Evolutionary conservation across 805 yeast species (phyloP), one percentile per base, ranked within the genome.

Genomic region (Limtongia smithiae): DNA sequence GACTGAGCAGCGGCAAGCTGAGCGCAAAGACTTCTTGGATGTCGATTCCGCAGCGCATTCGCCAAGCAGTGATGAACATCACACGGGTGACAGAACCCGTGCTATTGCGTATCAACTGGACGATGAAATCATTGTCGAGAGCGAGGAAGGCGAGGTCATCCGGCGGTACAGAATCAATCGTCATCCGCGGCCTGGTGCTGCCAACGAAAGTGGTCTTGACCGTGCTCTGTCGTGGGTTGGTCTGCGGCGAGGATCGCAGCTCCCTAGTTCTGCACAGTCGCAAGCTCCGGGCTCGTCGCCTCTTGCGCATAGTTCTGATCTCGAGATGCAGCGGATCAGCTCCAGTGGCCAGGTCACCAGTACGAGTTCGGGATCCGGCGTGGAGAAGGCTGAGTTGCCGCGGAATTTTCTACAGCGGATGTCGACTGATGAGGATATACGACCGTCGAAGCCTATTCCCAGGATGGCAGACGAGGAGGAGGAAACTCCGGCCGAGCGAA

Each of bases 111-210:
- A 82, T 66, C 85, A 83, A 66, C 73, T 86, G 35, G 93, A 83
- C 62, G 81, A 87, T 60, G 73, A 81, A 51, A 77, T 93, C 46
- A 75, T 88, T 50, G 83, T 93, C 49, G 98, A 91, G 66, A 85
- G 89, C 61, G 86, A 79, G 38, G 95, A 90, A 11, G 98, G 97
- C 56, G 97, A 91, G 60, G 79, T 93, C 48, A 72, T 93, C 39
- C 80, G 96, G 62, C 75, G 95, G 45, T 91, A 89, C 68, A 77
- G 72, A 60, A 81, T 90, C 44, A 85, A 82, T 60, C 76, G 79
- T 3, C 87, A 81, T 57, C 48, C 28, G 38, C 25, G 41, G 2
- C 55, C 55, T 20, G 37, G 44, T 43, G 44, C 44, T 1, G 47
- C 48, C 22, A 34, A 27, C 12, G 49, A 46, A 18, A 27, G 46